These are phyloP conservation scores for Volvariella surrecta DNA, from an alignment of 1,284 basidiomycete species.

Conservation along the genomic window DNA sequence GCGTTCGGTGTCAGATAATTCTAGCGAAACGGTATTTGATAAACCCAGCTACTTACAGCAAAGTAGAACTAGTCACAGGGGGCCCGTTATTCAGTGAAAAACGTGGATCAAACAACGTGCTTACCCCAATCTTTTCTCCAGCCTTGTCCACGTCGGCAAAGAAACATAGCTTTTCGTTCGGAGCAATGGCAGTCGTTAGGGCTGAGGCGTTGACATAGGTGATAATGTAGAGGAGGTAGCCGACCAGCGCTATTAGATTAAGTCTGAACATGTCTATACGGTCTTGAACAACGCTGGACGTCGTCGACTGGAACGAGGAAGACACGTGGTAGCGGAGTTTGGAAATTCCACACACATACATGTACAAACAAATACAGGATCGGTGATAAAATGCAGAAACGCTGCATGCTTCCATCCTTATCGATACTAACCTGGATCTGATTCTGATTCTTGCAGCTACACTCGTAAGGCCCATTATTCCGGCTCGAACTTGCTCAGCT, in stretches of 20 bases:
- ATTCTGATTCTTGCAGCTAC: too few relatives aligned
- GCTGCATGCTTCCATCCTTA: too few relatives aligned
- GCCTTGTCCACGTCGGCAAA: conserved; percentile 95
- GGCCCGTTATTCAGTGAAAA: conserved; percentile 11
- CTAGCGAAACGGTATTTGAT: conserved; percentile 1
- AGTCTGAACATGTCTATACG: not conserved
- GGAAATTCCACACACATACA: too few relatives aligned
- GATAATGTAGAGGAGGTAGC: conserved; percentile 22
- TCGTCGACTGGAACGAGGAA: too few relatives aligned
- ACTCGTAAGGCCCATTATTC: too few relatives aligned
- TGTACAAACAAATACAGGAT: too few relatives aligned
- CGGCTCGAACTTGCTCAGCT: too few relatives aligned
- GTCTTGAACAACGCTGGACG: too few relatives aligned
- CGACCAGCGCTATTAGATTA: conserved; percentile 17
- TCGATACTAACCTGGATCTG: too few relatives aligned
- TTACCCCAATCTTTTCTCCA: conserved; percentile 83
- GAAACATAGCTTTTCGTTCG: conserved; percentile 89
- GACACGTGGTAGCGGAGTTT: too few relatives aligned
- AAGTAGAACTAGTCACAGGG: conserved; percentile 29
- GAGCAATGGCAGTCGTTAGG: conserved; percentile 78
- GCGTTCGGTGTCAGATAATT: not conserved
- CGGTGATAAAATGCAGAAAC: too few relatives aligned
- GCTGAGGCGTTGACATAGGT: conserved; percentile 44
- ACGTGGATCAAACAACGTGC: conserved; percentile 20
- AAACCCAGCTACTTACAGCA: conserved; percentile 23